Conservation (phyloP, 148 eudicot species). For the Cornus controversa region DNA sequence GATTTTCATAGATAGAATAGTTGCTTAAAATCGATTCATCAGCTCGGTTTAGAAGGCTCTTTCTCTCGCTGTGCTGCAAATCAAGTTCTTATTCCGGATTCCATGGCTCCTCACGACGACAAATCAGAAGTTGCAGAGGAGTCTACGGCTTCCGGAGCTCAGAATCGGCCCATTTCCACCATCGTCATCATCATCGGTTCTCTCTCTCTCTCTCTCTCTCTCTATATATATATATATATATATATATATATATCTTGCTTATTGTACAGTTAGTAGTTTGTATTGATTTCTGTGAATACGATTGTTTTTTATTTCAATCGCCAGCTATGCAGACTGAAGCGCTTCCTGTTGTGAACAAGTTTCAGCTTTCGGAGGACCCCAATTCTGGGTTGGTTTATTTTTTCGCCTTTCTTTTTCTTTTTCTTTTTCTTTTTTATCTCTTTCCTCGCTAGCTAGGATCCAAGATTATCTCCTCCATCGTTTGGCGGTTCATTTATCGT, state of each 20-base stretch:
- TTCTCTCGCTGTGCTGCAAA: neutral
- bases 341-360: slow-evolving; percentile 46
- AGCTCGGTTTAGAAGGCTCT: neutral
- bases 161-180: slow-evolving; percentile 41
- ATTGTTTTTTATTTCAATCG: slow-evolving; percentile 13
- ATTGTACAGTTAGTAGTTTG: neutral
- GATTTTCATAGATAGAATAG: neutral
- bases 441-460: neutral
- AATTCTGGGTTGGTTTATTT: slow-evolving; percentile 46
- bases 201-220: slow-evolving; percentile 1
- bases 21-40: neutral
- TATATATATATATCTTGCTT: neutral
- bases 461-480: neutral
- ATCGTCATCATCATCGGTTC: slow-evolving; percentile 55
- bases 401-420: neutral
- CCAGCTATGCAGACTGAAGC: slow-evolving; percentile 79
- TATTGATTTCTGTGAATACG: neutral
- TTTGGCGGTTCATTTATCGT: neutral
- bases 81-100: neutral
- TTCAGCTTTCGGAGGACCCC: slow-evolving; percentile 44
- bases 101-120: slow-evolving; percentile 44
- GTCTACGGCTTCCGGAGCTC: slow-evolving; percentile 21
- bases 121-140: slow-evolving; percentile 18
- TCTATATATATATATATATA: slow-evolving; percentile 4
- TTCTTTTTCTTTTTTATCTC: neutral